Percentiles rank a stretch among this genome's conserved stretches.
phyloP scores from a whole-genome alignment of 139 green algal species.

The Protoeuglena noctilucae region DNA sequence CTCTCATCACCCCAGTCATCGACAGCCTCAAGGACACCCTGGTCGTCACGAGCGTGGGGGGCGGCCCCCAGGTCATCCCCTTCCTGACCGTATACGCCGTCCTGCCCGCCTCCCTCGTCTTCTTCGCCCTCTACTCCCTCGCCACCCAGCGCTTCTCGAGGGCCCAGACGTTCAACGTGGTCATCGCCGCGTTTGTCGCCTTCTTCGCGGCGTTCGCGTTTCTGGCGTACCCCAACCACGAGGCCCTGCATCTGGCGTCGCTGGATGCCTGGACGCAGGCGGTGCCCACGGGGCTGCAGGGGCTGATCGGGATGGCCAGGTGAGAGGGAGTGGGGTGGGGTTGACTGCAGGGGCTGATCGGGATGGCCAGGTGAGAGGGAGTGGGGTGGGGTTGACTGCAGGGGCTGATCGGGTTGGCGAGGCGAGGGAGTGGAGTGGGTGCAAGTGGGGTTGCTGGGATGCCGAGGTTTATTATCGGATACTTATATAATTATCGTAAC shows the following conservation, averaged over 20 bases:
- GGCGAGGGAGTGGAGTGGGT: not conserved
- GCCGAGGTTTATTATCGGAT: not conserved
- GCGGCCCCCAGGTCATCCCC: constrained; percentile 46
- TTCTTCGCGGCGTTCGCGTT: constrained; percentile 69
- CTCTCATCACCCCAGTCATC: constrained; percentile 17
- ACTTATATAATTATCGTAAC: not conserved
- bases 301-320: constrained; percentile 62
- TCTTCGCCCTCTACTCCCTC: constrained; percentile 50
- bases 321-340: not conserved
- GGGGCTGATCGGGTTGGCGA: constrained; percentile 61
- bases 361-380: constrained; percentile 44
- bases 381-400: constrained; percentile 16
- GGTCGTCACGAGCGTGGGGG: constrained; percentile 71
- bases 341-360: constrained; percentile 42
- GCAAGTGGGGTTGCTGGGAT: constrained; percentile 10
- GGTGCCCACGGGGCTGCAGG: constrained; percentile 35
- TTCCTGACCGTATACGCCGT: constrained; percentile 81
- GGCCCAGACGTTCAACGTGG: constrained; percentile 69
- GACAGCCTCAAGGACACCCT: constrained; percentile 70
- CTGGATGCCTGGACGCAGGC: constrained; percentile 23
- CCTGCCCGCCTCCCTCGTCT: constrained; percentile 62
- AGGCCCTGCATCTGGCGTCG: constrained; percentile 46
- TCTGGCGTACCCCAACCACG: constrained; percentile 62
- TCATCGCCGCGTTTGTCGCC: constrained; percentile 54
- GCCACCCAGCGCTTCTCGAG: constrained; percentile 40